Percentiles rank a stretch among this genome's conserved stretches.
These are phyloP conservation scores for Calonectria leucothoes DNA, from an alignment of 2,329 filamentous ascomycete species.

Conservation along the genomic window DNA sequence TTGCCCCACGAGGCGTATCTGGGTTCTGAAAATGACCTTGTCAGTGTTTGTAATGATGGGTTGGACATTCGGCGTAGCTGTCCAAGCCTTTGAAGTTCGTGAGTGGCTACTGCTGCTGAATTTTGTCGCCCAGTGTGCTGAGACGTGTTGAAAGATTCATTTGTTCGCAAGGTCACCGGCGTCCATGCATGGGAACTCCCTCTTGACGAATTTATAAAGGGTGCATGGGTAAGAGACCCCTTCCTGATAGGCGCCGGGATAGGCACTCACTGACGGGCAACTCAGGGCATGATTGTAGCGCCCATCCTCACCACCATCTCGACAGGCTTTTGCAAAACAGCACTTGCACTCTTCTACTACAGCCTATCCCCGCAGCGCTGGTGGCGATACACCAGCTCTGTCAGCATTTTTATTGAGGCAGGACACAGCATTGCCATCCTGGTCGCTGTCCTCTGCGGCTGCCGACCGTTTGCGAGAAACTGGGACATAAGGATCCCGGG, in stretches of 20 bases:
- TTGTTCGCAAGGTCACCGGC: constrained; percentile 24
- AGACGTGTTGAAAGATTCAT: not conserved
- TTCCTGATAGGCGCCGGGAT: not conserved
- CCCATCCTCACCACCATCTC: constrained; percentile 45
- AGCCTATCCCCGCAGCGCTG: not conserved
- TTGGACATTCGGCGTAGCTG: not conserved
- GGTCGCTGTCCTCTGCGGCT: constrained; percentile 45
- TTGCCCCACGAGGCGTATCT: not conserved
- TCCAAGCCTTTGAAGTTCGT: not conserved
- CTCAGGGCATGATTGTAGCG: constrained; percentile 38
- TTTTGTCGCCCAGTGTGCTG: not conserved
- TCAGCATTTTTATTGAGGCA: not conserved
- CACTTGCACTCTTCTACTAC: not conserved
- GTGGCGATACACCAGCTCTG: not conserved
- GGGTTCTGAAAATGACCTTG: not conserved
- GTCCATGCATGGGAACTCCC: constrained; percentile 32
- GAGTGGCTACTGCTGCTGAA: not conserved
- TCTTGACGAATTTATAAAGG: not conserved
- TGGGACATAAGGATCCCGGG: constrained; percentile 44
- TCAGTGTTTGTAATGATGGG: constrained; percentile 1
- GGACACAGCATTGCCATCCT: constrained; percentile 32
- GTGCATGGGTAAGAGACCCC: constrained; percentile 4
- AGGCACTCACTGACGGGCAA: constrained; percentile 43
- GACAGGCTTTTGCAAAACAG: not conserved
- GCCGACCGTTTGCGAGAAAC: constrained; percentile 12